Percentiles rank a stretch among this genome's conserved stretches.
Evolutionary conservation across 768 basidiomycete genomes (phyloP).

Genomic region (Obba rivulosa): DNA sequence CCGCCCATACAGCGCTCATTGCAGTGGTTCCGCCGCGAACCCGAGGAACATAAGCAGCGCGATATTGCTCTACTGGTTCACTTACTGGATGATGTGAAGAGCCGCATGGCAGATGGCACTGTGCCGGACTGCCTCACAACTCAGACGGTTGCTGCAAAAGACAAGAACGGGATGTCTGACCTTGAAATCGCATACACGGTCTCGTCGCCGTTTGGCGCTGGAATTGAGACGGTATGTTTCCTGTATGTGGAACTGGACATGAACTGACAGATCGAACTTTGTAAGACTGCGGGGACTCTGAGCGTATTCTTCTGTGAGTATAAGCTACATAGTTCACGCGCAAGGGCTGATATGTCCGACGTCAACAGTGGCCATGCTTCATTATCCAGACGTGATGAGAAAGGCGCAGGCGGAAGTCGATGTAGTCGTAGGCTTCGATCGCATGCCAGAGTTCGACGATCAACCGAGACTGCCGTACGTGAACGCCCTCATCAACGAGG

Average conservation of each 20-base stretch:
- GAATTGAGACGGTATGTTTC: constrained; percentile 36
- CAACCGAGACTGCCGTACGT: constrained; percentile 17
- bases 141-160: constrained; percentile 30
- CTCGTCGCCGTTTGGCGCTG: constrained; percentile 42
- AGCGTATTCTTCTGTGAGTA: constrained; percentile 9
- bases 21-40: constrained; percentile 41
- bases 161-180: constrained; percentile 35
- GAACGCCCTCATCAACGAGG: constrained; percentile 22
- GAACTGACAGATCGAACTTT: neutral
- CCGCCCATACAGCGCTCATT: constrained; percentile 26
- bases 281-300: constrained; percentile 10
- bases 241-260: neutral
- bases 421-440: constrained; percentile 18
- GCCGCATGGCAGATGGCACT: constrained; percentile 34
- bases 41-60: constrained; percentile 30
- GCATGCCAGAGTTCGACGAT: constrained; percentile 20
- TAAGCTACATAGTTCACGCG: too few species aligned
- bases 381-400: constrained; percentile 19
- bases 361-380: constrained; percentile 20
- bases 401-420: constrained; percentile 24
- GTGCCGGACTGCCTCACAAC: constrained; percentile 35
- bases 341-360: neutral
- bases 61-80: constrained; percentile 36
- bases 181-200: constrained; percentile 41
- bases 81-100: constrained; percentile 38